These are phyloP conservation scores for Melaleuca alternifolia DNA, from an alignment of 345 rosid species.

Conservation along the genomic window DNA sequence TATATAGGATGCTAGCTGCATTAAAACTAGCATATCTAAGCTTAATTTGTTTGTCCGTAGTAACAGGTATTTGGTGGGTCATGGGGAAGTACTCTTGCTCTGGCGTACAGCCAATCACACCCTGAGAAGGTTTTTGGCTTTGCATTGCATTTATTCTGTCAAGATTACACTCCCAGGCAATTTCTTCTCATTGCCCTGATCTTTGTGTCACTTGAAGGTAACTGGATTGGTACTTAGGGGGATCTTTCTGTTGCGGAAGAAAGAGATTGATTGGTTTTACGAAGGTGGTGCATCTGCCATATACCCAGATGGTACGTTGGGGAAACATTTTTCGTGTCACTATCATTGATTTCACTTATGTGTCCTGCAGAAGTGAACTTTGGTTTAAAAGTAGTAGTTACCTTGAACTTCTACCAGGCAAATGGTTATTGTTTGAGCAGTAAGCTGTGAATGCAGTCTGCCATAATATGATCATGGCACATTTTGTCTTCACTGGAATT, in stretches of 20 bases:
- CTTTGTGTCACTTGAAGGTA: slow-evolving; percentile 35
- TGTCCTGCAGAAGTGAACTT: not conserved
- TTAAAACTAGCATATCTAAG: not conserved
- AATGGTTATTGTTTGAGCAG: not conserved
- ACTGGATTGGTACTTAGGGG: slow-evolving; percentile 89
- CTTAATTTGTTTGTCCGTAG: not conserved
- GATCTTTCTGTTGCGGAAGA: slow-evolving; percentile 78
- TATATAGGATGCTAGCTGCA: not conserved
- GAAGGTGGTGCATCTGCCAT: slow-evolving; percentile 96
- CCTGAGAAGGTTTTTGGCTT: slow-evolving; percentile 55
- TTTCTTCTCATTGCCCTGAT: not conserved
- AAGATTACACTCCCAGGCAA: not conserved
- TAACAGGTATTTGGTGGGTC: slow-evolving; percentile 90
- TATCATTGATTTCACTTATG: not conserved
- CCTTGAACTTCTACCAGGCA: not conserved
- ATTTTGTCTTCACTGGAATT: not conserved
- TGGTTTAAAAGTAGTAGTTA: not conserved
- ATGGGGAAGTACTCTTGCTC: slow-evolving; percentile 96
- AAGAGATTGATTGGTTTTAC: slow-evolving; percentile 98
- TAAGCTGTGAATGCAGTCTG: not conserved
- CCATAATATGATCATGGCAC: not conserved
- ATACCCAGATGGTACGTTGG: slow-evolving; percentile 72
- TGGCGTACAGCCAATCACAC: slow-evolving; percentile 78
- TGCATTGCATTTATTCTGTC: not conserved
- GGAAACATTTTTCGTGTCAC: not conserved